Percentiles rank a stretch among this genome's conserved stretches.
phyloP scores from a whole-genome alignment of 2,329 filamentous ascomycete species.

The Ascosphaera apis region DNA sequence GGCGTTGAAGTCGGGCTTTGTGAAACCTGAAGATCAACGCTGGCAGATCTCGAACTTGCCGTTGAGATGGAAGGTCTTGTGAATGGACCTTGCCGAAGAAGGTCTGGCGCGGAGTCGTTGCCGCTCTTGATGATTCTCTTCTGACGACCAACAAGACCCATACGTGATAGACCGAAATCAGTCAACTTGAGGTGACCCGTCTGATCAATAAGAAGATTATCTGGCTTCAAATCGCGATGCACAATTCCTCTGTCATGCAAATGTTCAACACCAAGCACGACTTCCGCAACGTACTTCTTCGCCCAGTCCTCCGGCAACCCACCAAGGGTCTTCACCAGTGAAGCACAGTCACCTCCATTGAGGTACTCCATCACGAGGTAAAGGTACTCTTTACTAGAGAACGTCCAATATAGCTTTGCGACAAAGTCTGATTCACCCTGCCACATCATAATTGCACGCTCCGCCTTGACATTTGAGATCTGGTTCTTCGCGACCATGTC shows the following conservation, averaged over 20 bases:
- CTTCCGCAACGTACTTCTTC: conserved; percentile 90
- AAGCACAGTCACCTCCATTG: conserved; percentile 91
- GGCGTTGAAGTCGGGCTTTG: conserved; percentile 59
- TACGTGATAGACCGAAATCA: conserved; percentile 88
- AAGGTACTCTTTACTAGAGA: conserved; percentile 96
- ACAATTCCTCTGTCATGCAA: conserved; percentile 86
- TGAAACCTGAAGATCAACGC: conserved; percentile 63
- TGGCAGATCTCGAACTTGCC: conserved; percentile 76
- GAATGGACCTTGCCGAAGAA: conserved; percentile 82
- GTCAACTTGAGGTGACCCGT: conserved; percentile 93
- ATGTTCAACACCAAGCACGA: conserved; percentile 91
- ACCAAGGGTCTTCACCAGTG: conserved; percentile 80
- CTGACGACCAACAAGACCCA: conserved; percentile 90
- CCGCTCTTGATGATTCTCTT: conserved; percentile 67
- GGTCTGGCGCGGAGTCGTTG: conserved; percentile 68
- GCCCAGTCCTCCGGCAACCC: conserved; percentile 92
- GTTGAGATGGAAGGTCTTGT: conserved; percentile 63
- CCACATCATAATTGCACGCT: conserved; percentile 99
- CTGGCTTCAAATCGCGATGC: conserved; percentile 87
- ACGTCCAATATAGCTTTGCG: conserved; percentile 97
- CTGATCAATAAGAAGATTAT: conserved; percentile 91
- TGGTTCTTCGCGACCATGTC: conserved; percentile 99
- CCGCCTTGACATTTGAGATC: conserved; percentile 95
- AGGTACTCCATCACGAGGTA: conserved; percentile 99
- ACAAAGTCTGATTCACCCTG: conserved; percentile 98